Percentiles rank a stretch among this genome's conserved stretches.
Conservation (phyloP, 2,329 filamentous ascomycete genomes). For the Leptographium radiaticola region DNA sequence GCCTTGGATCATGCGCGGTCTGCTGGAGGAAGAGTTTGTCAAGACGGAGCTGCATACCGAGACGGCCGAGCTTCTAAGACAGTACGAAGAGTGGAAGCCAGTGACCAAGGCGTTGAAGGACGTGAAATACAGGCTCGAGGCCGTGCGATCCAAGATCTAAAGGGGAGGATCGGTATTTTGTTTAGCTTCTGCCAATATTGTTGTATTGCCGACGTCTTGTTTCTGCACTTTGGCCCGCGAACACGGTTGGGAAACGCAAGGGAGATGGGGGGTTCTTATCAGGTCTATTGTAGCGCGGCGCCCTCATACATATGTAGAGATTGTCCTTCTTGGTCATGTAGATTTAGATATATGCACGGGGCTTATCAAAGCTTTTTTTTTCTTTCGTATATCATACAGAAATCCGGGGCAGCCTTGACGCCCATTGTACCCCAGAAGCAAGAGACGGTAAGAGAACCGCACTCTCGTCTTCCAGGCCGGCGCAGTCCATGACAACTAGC, state of each 20-base stretch:
- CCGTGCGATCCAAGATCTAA: slow-evolving; percentile 69
- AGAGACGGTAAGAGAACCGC: too few species aligned
- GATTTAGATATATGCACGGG: background rate
- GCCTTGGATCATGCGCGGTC: slow-evolving; percentile 88
- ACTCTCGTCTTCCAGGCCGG: too few species aligned
- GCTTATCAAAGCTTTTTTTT: too few species aligned
- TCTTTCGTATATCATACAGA: background rate
- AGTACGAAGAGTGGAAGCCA: slow-evolving; percentile 93
- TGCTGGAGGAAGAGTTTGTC: slow-evolving; percentile 85
- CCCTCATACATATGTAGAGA: background rate
- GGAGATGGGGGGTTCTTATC: background rate
- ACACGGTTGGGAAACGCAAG: background rate
- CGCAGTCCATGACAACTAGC: too few species aligned
- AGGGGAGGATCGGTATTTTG: background rate
- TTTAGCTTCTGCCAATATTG: too few species aligned
- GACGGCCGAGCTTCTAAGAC: slow-evolving; percentile 62
- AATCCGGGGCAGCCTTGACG: too few species aligned
- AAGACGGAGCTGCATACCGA: slow-evolving; percentile 68
- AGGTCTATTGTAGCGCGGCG: background rate
- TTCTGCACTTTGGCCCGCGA: background rate
- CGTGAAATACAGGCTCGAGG: slow-evolving; percentile 88
- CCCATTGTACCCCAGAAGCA: too few species aligned
- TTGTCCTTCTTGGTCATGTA: background rate
- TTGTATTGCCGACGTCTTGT: background rate
- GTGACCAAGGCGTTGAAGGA: slow-evolving; percentile 84